phyloP scores from a whole-genome alignment of 805 yeast species.

The Candida adriatica region DNA sequence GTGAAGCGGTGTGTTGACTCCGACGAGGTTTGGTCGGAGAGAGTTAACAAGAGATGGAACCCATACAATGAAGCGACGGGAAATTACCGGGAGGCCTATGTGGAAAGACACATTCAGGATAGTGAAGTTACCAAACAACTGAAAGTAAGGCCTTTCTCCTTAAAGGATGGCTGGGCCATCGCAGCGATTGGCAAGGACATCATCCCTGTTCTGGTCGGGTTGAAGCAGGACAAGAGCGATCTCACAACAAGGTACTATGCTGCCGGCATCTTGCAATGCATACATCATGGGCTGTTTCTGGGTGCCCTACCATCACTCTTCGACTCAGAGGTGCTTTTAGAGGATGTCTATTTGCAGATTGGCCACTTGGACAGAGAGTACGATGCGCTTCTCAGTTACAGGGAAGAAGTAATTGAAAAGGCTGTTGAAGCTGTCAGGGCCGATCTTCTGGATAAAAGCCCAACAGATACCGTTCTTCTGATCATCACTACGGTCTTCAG shows the following conservation, averaged over 20 bases:
- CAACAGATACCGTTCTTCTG: conserved; percentile 8
- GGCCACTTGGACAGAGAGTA: conserved; percentile 17
- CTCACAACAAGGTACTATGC: conserved; percentile 11
- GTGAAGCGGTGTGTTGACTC: conserved; percentile 4
- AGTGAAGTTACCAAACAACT: not conserved
- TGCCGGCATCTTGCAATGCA: conserved; percentile 4
- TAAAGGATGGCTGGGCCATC: conserved; percentile 7
- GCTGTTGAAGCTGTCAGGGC: not conserved
- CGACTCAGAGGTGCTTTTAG: conserved; percentile 2
- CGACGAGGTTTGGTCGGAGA: conserved; percentile 13
- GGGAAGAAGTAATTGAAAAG: conserved; percentile 5
- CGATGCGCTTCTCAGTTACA: conserved; percentile 13
- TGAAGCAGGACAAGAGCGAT: conserved; percentile 5
- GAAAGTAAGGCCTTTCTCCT: conserved; percentile 1
- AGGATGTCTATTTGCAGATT: conserved; percentile 8
- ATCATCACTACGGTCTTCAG: conserved; percentile 7
- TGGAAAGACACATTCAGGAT: conserved; percentile 7
- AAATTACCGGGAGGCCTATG: conserved; percentile 3
- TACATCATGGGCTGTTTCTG: conserved; percentile 4
- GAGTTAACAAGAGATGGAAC: conserved; percentile 13
- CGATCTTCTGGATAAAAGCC: conserved; percentile 1
- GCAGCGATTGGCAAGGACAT: conserved; percentile 4
- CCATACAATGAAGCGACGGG: conserved; percentile 5
- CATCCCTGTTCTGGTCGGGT: conserved; percentile 10
- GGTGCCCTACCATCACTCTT: not conserved